Evolutionary conservation across 352 stramenopile species (phyloP).

Genomic region (Globisporangium nunn): DNA sequence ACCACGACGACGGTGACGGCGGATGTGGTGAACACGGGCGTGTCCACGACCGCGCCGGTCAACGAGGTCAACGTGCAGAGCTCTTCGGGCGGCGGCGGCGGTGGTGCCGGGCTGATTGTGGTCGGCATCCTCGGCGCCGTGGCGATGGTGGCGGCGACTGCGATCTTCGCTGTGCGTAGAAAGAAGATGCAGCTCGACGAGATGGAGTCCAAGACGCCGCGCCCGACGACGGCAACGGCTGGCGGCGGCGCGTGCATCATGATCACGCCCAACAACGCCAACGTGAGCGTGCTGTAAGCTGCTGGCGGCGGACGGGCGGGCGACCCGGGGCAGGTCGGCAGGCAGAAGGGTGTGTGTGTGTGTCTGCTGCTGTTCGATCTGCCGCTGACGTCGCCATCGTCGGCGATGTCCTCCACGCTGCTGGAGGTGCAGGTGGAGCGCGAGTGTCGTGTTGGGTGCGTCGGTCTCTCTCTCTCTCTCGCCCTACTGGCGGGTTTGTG

Average conservation of each 20-base stretch:
- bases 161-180: slow-evolving; percentile 54
- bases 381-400: neutral
- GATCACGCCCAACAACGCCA: slow-evolving; percentile 45
- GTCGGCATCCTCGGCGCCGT: slow-evolving; percentile 21
- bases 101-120: slow-evolving; percentile 19
- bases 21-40: slow-evolving; percentile 5
- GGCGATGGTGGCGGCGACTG: slow-evolving; percentile 38
- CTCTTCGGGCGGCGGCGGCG: neutral
- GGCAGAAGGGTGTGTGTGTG: neutral
- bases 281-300: slow-evolving; percentile 17
- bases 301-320: neutral
- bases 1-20: slow-evolving; percentile 9
- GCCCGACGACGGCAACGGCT: slow-evolving; percentile 15
- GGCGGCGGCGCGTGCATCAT: slow-evolving; percentile 31
- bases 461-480: neutral
- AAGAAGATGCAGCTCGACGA: slow-evolving; percentile 61
- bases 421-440: neutral
- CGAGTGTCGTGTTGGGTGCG: neutral
- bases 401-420: too few species aligned
- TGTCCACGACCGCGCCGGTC: slow-evolving; percentile 18
- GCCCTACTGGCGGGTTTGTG: neutral
- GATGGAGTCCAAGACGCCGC: slow-evolving; percentile 53
- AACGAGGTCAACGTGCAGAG: slow-evolving; percentile 44
- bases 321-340: neutral
- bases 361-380: neutral